A percentile compares a stretch with the other conserved stretches of the same genome.
Conservation (phyloP, 2,329 filamentous ascomycete species). For the Ophiostoma novo-ulmi region DNA sequence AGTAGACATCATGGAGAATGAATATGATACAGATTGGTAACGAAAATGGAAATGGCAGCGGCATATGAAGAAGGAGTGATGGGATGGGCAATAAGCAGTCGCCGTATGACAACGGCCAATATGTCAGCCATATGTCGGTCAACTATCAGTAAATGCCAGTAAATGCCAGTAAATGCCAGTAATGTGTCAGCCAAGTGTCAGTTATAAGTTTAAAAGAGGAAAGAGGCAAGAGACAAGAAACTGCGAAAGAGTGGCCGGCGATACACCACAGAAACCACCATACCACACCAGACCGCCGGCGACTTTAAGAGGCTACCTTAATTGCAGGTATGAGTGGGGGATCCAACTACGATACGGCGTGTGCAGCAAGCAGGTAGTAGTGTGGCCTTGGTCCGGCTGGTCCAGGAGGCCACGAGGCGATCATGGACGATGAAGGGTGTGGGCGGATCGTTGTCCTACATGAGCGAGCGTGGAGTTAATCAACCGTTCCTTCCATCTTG, state of each 20-base stretch:
- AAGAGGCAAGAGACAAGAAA: neutral
- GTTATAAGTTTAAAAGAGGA: neutral
- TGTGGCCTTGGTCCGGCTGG: slow-evolving; percentile 1
- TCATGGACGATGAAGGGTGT: slow-evolving; percentile 4
- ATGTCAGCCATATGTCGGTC: neutral
- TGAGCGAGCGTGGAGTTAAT: neutral
- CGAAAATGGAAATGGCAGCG: neutral
- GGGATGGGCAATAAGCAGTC: neutral
- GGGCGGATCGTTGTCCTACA: neutral
- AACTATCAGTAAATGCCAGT: too few relatives aligned
- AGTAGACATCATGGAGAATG: neutral
- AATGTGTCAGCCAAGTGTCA: neutral
- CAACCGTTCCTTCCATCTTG: neutral
- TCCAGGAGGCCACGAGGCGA: neutral
- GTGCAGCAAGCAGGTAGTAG: neutral
- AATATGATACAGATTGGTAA: neutral
- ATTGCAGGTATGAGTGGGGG: neutral
- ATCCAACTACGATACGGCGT: neutral
- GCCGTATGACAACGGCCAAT: neutral
- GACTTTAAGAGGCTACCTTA: too few relatives aligned
- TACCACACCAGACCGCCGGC: too few relatives aligned
- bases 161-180: neutral
- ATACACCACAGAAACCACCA: neutral
- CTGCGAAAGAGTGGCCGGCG: neutral
- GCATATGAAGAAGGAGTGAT: neutral